phyloP scores from a whole-genome alignment of 2,329 filamentous ascomycete species.

The Fusarium sp. region DNA sequence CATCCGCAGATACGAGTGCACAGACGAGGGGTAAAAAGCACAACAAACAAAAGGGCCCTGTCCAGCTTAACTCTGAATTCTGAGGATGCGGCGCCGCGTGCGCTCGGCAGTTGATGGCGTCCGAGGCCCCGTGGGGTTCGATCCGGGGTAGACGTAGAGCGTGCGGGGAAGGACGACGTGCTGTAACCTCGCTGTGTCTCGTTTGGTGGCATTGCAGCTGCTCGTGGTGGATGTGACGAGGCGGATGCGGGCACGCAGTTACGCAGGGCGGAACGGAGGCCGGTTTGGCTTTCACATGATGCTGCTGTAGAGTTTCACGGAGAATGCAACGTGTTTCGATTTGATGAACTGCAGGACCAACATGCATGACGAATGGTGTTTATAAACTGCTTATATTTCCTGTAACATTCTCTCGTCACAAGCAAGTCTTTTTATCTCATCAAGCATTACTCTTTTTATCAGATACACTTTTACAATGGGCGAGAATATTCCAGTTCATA shows the following conservation, averaged over 20 bases:
- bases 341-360: neutral
- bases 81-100: constrained; percentile 8
- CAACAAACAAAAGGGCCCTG: neutral
- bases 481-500: constrained; percentile 36
- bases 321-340: neutral
- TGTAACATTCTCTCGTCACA: neutral
- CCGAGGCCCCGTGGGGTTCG: neutral
- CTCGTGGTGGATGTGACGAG: neutral
- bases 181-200: neutral
- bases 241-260: neutral
- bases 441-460: neutral
- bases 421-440: neutral
- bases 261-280: constrained; percentile 6
- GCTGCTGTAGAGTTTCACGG: neutral
- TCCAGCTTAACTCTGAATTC: neutral
- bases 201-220: neutral
- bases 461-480: constrained; percentile 14
- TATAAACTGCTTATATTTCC: constrained; percentile 4
- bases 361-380: neutral
- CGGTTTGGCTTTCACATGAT: neutral
- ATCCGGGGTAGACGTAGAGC: neutral
- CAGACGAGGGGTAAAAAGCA: neutral
- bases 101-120: constrained; percentile 20
- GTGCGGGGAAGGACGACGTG: neutral
- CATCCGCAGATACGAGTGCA: constrained; percentile 11